Conservation (phyloP, 768 basidiomycete species). For the Pseudohyphozyma bogoriensis region DNA sequence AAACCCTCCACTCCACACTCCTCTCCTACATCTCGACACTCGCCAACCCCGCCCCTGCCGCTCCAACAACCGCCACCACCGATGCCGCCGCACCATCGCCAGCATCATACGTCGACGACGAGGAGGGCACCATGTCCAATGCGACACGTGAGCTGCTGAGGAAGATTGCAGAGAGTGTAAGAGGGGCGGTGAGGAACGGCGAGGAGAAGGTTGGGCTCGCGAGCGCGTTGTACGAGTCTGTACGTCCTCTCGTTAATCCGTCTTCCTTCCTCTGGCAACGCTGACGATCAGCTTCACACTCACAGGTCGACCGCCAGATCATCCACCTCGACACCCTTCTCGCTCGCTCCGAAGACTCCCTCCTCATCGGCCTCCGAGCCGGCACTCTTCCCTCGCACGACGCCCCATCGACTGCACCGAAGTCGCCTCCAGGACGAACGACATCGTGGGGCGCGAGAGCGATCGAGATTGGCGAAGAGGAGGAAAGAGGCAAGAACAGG, state of each 20-base stretch:
- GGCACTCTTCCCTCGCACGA: conserved; percentile 42
- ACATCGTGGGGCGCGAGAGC: not conserved
- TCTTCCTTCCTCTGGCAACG: not conserved
- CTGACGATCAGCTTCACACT: not conserved
- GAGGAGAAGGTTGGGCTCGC: conserved; percentile 73
- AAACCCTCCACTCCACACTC: not conserved
- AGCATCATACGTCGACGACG: not conserved
- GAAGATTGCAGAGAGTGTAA: not conserved
- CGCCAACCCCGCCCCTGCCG: not conserved
- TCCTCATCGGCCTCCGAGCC: conserved; percentile 48
- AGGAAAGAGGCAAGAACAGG: not conserved
- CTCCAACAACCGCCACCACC: not conserved
- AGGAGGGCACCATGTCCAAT: not conserved
- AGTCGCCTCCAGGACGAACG: conserved; percentile 1
- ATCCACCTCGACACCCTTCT: conserved; percentile 67
- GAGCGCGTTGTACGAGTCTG: conserved; percentile 58
- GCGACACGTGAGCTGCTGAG: not conserved
- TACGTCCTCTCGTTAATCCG: conserved; percentile 33
- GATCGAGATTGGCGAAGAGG: not conserved
- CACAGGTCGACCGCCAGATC: conserved; percentile 67
- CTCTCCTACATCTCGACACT: not conserved
- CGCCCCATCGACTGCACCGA: conserved; percentile 5
- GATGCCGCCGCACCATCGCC: not conserved
- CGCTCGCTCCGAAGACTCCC: conserved; percentile 50
- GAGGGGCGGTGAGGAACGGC: conserved; percentile 1